Conservation (phyloP, 495 filamentous ascomycete genomes). For the Aspergillus sclerotiicarbonarius region DNA sequence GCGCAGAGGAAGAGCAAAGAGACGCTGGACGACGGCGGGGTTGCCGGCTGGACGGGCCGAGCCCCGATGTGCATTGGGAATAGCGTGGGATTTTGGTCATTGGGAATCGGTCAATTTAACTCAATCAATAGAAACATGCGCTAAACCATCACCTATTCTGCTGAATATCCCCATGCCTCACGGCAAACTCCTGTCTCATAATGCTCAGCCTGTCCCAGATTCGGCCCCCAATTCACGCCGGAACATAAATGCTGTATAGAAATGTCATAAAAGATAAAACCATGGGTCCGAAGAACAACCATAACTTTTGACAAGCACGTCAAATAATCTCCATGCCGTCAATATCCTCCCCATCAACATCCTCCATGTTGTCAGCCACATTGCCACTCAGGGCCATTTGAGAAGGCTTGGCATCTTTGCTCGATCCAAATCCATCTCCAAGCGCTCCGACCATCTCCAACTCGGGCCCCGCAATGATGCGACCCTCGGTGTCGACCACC, state of each 20-base stretch:
- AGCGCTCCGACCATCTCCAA: conserved; percentile 75
- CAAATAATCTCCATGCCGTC: conserved; percentile 64
- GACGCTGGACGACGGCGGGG: conserved; percentile 4
- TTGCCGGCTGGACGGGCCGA: conserved; percentile 31
- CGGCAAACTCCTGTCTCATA: neutral
- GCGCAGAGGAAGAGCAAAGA: conserved; percentile 3
- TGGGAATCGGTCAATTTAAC: too few species aligned
- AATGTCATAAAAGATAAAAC: neutral
- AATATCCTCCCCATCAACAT: conserved; percentile 67
- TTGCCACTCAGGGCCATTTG: conserved; percentile 54
- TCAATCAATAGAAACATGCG: neutral
- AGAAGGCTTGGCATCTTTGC: conserved; percentile 41
- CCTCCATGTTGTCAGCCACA: conserved; percentile 55
- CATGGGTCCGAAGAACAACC: neutral
- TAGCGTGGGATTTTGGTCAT: neutral
- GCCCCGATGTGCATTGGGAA: conserved; percentile 14
- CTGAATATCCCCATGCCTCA: neutral
- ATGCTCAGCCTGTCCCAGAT: conserved; percentile 1
- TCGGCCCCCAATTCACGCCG: neutral
- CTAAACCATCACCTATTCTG: too few species aligned
- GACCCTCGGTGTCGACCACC: conserved; percentile 85
- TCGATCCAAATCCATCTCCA: conserved; percentile 51
- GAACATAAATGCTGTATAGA: neutral
- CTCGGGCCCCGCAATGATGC: conserved; percentile 80
- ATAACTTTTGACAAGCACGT: conserved; percentile 10